phyloP scores from a whole-genome alignment of 2,329 filamentous ascomycete genomes.

The Ophiocordyceps unilateralis region DNA sequence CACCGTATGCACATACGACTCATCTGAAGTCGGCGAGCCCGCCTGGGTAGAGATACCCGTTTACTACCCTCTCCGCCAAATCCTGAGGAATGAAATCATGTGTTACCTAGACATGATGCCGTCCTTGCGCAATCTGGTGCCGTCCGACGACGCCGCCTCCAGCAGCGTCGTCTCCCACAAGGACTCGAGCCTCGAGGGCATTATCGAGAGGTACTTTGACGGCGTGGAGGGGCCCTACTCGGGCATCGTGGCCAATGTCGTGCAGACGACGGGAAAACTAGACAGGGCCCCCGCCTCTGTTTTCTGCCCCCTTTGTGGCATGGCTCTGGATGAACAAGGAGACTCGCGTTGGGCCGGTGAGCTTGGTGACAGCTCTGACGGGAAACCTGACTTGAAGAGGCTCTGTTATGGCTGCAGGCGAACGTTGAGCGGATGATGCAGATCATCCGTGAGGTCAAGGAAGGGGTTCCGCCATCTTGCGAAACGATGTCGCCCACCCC shows the following conservation, averaged over 20 bases:
- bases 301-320: slow-evolving; percentile 50
- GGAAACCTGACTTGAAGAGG: slow-evolving; percentile 12
- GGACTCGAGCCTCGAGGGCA: slow-evolving; percentile 74
- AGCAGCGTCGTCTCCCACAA: slow-evolving; percentile 43
- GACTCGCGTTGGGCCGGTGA: slow-evolving; percentile 47
- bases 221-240: slow-evolving; percentile 69
- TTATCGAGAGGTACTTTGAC: slow-evolving; percentile 79
- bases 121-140: slow-evolving; percentile 30
- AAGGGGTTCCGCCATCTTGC: neutral
- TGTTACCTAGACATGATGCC: slow-evolving; percentile 43
- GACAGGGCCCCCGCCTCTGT: slow-evolving; percentile 25
- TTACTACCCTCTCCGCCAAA: slow-evolving; percentile 69
- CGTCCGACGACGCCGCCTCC: slow-evolving; percentile 15
- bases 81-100: slow-evolving; percentile 65
- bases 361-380: slow-evolving; percentile 28
- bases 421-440: slow-evolving; percentile 34
- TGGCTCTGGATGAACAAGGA: slow-evolving; percentile 44
- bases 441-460: neutral
- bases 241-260: slow-evolving; percentile 87
- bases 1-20: slow-evolving; percentile 15
- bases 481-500: neutral
- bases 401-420: slow-evolving; percentile 63
- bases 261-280: slow-evolving; percentile 76
- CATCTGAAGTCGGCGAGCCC: slow-evolving; percentile 5
- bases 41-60: slow-evolving; percentile 22